These are phyloP conservation scores for Linaria vulgaris DNA, from an alignment of 257 asterid species.

Conservation along the genomic window DNA sequence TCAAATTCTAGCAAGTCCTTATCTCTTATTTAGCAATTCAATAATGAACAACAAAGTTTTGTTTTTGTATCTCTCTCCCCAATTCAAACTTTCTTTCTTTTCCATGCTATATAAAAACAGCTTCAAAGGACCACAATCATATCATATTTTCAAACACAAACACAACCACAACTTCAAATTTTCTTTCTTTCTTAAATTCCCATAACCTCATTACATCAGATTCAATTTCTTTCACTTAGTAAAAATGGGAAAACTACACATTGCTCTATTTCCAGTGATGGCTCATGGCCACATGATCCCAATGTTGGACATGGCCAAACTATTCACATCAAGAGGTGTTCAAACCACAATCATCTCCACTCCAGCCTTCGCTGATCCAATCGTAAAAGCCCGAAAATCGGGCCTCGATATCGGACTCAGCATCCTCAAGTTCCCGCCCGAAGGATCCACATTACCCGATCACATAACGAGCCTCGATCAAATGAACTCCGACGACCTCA, in stretches of 20 bases:
- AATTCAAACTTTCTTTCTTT: no score
- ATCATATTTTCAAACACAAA: no score
- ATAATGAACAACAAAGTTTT: no score
- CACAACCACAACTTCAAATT: no score
- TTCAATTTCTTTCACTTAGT: no score
- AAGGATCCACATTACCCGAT: slow-evolving; percentile 39
- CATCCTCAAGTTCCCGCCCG: slow-evolving; percentile 36
- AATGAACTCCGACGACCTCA: slow-evolving; percentile 6
- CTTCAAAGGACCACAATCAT: no score
- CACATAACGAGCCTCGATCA: slow-evolving; percentile 37
- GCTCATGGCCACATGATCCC: slow-evolving; percentile 71
- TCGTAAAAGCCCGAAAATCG: slow-evolving; percentile 23
- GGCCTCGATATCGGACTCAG: slow-evolving; percentile 35
- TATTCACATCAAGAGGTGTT: slow-evolving; percentile 46
- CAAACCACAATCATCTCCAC: slow-evolving; percentile 50
- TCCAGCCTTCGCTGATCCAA: slow-evolving; percentile 29
- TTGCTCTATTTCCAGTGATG: slow-evolving; percentile 43
- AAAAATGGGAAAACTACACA: slow-evolving; percentile 34
- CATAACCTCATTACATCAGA: no score
- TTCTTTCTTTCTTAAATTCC: no score
- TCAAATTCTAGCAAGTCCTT: no score
- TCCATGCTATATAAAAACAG: no score
- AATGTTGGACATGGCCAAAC: slow-evolving; percentile 56
- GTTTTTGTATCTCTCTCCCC: no score
- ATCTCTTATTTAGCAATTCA: no score